These are phyloP conservation scores for Erysimum pusillum DNA, from an alignment of 441 rosid species.

Conservation along the genomic window DNA sequence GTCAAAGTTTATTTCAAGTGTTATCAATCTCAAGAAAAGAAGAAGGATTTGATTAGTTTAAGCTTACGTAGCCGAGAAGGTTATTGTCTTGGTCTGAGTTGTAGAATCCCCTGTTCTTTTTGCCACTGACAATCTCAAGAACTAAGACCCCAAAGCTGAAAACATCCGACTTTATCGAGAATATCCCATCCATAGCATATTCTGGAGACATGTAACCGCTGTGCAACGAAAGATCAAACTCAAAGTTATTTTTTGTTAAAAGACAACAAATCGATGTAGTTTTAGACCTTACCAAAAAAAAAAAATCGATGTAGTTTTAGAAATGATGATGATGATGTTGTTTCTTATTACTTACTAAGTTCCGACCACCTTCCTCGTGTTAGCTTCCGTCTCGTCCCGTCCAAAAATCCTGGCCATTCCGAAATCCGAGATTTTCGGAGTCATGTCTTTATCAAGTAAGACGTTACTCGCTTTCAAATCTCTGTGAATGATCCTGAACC, in stretches of 20 bases:
- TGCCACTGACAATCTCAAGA: constrained; percentile 6
- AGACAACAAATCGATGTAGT: too few species aligned
- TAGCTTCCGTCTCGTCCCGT: not conserved
- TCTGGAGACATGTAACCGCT: constrained; percentile 55
- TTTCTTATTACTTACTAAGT: constrained; percentile 30
- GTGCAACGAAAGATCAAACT: too few species aligned
- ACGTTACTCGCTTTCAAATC: constrained; percentile 15
- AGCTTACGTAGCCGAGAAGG: not conserved
- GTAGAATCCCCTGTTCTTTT: not conserved
- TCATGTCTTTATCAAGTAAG: constrained; percentile 7
- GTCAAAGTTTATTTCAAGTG: too few species aligned
- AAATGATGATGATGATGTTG: too few species aligned
- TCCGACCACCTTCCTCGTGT: not conserved
- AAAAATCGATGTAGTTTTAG: too few species aligned
- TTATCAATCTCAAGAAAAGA: too few species aligned
- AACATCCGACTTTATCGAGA: constrained; percentile 52
- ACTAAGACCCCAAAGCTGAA: constrained; percentile 46
- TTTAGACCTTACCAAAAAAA: too few species aligned
- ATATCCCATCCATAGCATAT: constrained; percentile 51
- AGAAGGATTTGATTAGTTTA: too few species aligned
- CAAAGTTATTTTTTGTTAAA: too few species aligned
- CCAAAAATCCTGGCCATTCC: constrained; percentile 1
- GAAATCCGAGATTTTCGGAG: not conserved
- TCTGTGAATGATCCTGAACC: not conserved
- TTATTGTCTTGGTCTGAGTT: not conserved